A percentile compares a stretch with the other conserved stretches of the same genome.
Evolutionary conservation across 1,139 yeast genomes (phyloP).

Genomic region (Suhomyces ambrosiae): DNA sequence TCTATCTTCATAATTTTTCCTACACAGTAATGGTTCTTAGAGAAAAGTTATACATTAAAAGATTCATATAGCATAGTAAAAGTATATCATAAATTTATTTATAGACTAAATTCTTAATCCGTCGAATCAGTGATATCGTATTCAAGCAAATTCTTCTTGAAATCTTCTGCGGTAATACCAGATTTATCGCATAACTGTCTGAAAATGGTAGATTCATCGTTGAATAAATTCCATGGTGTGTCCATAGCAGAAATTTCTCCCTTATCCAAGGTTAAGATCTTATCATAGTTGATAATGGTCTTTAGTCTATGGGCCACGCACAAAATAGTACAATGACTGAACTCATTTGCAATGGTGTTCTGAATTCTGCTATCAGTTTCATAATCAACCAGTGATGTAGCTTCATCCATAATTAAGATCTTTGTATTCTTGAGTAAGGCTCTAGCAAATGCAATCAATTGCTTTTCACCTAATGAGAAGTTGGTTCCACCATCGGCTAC

Average conservation of each 20-base stretch:
- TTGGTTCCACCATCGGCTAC: slow-evolving; percentile 77
- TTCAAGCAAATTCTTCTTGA: slow-evolving; percentile 1
- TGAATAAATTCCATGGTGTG: slow-evolving; percentile 47
- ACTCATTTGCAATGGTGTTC: slow-evolving; percentile 58
- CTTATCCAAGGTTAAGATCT: slow-evolving; percentile 60
- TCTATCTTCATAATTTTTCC: no score
- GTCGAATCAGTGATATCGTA: slow-evolving; percentile 1
- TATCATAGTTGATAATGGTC: slow-evolving; percentile 64
- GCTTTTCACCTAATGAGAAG: slow-evolving; percentile 75
- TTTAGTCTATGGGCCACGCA: slow-evolving; percentile 77
- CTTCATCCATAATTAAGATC: slow-evolving; percentile 72
- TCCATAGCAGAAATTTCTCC: slow-evolving; percentile 64
- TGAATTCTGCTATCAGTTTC: slow-evolving; percentile 74
- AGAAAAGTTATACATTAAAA: no score
- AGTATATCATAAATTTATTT: no score
- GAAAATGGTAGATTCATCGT: slow-evolving; percentile 38
- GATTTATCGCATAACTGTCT: slow-evolving; percentile 40
- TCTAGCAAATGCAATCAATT: slow-evolving; percentile 69
- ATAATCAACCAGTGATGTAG: slow-evolving; percentile 78
- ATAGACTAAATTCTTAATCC: no score
- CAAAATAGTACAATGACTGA: slow-evolving; percentile 62
- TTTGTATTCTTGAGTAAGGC: slow-evolving; percentile 69
- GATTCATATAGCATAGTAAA: no score
- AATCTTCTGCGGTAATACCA: slow-evolving; percentile 18
- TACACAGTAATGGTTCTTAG: no score